Evolutionary conservation across 2,329 filamentous ascomycete genomes (phyloP).

Genomic region (Alternaria sp.): DNA sequence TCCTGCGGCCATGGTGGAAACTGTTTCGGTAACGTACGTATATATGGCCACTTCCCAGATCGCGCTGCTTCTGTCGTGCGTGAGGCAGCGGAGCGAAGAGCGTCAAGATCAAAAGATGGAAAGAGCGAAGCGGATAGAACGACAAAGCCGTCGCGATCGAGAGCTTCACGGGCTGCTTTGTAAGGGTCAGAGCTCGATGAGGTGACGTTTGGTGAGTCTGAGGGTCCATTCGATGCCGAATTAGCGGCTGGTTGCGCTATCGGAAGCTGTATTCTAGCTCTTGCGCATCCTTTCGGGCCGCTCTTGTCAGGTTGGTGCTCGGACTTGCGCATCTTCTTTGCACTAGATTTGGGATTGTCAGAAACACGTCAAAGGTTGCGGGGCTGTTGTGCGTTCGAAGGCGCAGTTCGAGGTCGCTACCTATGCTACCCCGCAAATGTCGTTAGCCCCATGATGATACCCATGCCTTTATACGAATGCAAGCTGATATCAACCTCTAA

Average conservation of each 20-base stretch:
- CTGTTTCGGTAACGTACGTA: slow-evolving; percentile 86
- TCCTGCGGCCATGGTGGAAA: slow-evolving; percentile 84
- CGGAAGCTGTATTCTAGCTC: slow-evolving; percentile 18
- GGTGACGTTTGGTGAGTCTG: slow-evolving; percentile 19
- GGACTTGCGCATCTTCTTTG: slow-evolving; percentile 8
- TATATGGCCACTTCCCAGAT: slow-evolving; percentile 77
- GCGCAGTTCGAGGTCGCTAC: not conserved
- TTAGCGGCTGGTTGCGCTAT: slow-evolving; percentile 22
- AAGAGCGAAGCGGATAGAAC: slow-evolving; percentile 72
- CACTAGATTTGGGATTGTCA: not conserved
- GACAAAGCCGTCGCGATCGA: slow-evolving; percentile 78
- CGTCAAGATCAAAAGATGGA: slow-evolving; percentile 57
- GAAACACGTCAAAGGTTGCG: not conserved
- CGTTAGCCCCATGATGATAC: slow-evolving; percentile 4
- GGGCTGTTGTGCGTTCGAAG: not conserved
- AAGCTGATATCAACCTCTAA: not conserved
- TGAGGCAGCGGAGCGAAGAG: slow-evolving; percentile 68
- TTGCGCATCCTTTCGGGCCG: slow-evolving; percentile 21
- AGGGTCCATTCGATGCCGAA: slow-evolving; percentile 1
- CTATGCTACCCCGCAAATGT: slow-evolving; percentile 15
- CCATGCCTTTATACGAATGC: not conserved
- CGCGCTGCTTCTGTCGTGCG: slow-evolving; percentile 69
- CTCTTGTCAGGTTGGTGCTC: slow-evolving; percentile 25
- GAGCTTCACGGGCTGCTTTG: slow-evolving; percentile 57
- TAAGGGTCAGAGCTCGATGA: slow-evolving; percentile 35